phyloP scores from a whole-genome alignment of 2,329 filamentous ascomycete genomes.

The Exophiala oligosperma region DNA sequence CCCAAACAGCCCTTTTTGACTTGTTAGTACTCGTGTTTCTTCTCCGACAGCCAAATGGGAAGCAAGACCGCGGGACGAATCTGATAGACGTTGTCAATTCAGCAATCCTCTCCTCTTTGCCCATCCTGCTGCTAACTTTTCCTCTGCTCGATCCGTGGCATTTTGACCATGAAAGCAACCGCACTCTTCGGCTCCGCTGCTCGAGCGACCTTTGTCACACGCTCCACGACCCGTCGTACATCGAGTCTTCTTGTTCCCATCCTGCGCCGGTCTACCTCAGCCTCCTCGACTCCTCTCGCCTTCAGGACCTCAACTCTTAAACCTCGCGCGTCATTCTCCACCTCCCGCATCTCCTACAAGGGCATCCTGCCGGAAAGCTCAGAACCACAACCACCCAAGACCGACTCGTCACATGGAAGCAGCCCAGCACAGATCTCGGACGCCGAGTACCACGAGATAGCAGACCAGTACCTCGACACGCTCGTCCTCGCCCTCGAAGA shows the following conservation, averaged over 20 bases:
- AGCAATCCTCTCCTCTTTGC: background rate
- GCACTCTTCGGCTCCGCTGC: slow-evolving; percentile 1
- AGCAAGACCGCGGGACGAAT: no score
- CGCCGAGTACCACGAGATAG: slow-evolving; percentile 71
- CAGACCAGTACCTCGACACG: slow-evolving; percentile 71
- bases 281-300: slow-evolving; percentile 3
- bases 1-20: no score
- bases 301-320: background rate
- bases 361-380: slow-evolving; percentile 62
- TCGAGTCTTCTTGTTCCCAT: background rate
- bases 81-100: no score
- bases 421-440: slow-evolving; percentile 66
- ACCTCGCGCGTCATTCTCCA: slow-evolving; percentile 9
- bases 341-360: slow-evolving; percentile 34
- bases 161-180: slow-evolving; percentile 12
- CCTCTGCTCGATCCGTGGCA: background rate
- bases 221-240: background rate
- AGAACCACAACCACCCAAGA: slow-evolving; percentile 49
- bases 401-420: slow-evolving; percentile 42
- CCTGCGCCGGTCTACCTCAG: background rate
- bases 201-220: slow-evolving; percentile 1
- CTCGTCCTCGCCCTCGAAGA: slow-evolving; percentile 66
- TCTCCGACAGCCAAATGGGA: no score
- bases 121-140: background rate
- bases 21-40: no score